Evolutionary conservation across 1,284 basidiomycete genomes (phyloP).

Genomic region (Somion occarium): DNA sequence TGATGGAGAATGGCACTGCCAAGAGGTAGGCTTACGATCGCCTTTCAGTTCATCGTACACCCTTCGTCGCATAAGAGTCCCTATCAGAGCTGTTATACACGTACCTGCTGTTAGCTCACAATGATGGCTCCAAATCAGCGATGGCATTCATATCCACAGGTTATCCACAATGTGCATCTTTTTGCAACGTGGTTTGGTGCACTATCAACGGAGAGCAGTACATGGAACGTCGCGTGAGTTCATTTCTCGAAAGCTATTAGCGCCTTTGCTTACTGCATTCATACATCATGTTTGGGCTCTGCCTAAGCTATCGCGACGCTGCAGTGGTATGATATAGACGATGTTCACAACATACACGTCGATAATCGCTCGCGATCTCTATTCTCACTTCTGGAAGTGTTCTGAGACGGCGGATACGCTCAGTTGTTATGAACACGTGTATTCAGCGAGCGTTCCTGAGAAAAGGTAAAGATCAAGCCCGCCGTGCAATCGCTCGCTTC

Average conservation of each 20-base stretch:
- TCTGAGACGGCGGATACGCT: too few species aligned
- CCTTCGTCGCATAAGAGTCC: background rate
- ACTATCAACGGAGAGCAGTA: background rate
- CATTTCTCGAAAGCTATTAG: background rate
- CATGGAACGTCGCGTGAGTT: background rate
- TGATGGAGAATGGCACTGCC: background rate
- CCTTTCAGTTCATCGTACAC: background rate
- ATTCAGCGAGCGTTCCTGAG: conserved; percentile 1
- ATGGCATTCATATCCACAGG: background rate
- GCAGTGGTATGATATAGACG: too few species aligned
- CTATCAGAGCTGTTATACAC: background rate
- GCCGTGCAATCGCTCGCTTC: conserved; percentile 4
- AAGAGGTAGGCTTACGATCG: too few species aligned
- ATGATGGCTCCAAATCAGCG: background rate
- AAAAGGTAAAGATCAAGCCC: background rate
- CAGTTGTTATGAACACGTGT: conserved; percentile 23
- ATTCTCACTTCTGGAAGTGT: too few species aligned
- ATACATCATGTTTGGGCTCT: too few species aligned
- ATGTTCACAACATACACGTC: too few species aligned
- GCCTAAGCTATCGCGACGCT: too few species aligned
- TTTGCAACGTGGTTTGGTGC: background rate
- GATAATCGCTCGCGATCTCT: too few species aligned
- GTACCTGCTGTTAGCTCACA: background rate
- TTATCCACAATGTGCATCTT: background rate
- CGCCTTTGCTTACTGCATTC: background rate